Base-by-base conservation (phyloP, 192 early-diverging fungal species). In the Thamnidium elegans region DNA sequence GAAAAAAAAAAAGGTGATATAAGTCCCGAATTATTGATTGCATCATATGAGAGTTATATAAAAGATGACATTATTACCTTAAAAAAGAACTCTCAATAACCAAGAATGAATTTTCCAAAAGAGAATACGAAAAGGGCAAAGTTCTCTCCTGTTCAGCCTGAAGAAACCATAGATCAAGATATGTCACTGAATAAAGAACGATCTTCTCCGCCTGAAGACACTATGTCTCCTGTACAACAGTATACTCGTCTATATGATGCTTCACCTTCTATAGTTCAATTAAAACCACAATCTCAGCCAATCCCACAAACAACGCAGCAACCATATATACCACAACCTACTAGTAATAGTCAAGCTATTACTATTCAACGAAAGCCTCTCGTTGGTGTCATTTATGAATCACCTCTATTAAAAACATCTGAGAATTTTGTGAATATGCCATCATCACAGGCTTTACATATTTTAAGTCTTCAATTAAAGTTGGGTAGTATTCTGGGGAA, bases 391-490 rank as follows among this genome's bases (percentile, higher is more conserved):
- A 69, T 62, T 1, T 45, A 11, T 34, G 58, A 61, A 23, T 20
- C 59, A 4, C 67, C 67, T 8, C 4, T 50, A 30, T 30, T 62
- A 0, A 69, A 62, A 19, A 51, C 50, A 17, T 20, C 67, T 3
- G 67, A 54, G 7, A 59, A 69, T 55, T 20, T 69, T 11, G n/a
- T 51, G 8, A 20, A 47, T 34, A 65, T 72, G 63, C 63, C 65
- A 20, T 61, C 71, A 11, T 15, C 67, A 17, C 71, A 72, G 34
- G 71, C 63, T 20, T 17, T 67, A 3, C 71, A 72, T 47, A 56
- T 72, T n/a, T 21, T 72, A 15, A 56, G 65, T 4, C 19, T 72
- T 11, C 71, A 72, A 58, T 14, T 72, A 31, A 72, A 72, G 52
- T 34, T 62, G 8, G 54, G 53, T 7, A 67, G 46, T 50, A 62